Evolutionary conservation across 75 land plant species (phyloP).

Genomic region (Sequoiadendron giganteum): DNA sequence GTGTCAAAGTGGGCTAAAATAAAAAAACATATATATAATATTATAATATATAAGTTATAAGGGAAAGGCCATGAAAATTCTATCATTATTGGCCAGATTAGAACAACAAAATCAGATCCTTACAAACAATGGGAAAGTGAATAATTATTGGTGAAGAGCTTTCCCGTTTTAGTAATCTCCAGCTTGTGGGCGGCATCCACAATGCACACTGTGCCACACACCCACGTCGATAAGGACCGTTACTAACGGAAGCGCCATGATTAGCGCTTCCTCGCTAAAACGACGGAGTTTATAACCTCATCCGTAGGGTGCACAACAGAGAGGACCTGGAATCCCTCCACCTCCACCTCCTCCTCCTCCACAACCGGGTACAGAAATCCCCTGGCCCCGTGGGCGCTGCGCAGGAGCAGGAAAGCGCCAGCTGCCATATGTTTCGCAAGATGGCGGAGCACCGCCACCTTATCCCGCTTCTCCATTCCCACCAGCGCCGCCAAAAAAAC

Average conservation of each 20-base stretch:
- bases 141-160: neutral
- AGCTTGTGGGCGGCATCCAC: too few species aligned
- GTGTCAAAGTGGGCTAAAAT: too few species aligned
- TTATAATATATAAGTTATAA: too few species aligned
- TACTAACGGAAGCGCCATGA: neutral
- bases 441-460: slow-evolving; percentile 43
- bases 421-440: slow-evolving; percentile 64
- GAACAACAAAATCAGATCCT: neutral
- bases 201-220: too few species aligned
- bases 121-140: neutral
- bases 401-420: slow-evolving; percentile 53
- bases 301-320: slow-evolving; percentile 64
- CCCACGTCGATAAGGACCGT: too few species aligned
- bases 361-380: slow-evolving; percentile 76
- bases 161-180: neutral
- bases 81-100: neutral
- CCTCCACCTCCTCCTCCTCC: slow-evolving; percentile 50
- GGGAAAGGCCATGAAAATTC: too few species aligned
- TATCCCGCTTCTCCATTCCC: slow-evolving; percentile 57
- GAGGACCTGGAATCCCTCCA: slow-evolving; percentile 64
- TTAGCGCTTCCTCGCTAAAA: slow-evolving; percentile 47
- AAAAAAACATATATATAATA: too few species aligned
- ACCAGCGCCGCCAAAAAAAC: slow-evolving; percentile 82
- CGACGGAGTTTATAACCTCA: slow-evolving; percentile 75
- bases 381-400: slow-evolving; percentile 75